Percentiles rank a stretch among this genome's conserved stretches.
phyloP scores from a whole-genome alignment of 2,329 filamentous ascomycete genomes.

The Coniella vitis region DNA sequence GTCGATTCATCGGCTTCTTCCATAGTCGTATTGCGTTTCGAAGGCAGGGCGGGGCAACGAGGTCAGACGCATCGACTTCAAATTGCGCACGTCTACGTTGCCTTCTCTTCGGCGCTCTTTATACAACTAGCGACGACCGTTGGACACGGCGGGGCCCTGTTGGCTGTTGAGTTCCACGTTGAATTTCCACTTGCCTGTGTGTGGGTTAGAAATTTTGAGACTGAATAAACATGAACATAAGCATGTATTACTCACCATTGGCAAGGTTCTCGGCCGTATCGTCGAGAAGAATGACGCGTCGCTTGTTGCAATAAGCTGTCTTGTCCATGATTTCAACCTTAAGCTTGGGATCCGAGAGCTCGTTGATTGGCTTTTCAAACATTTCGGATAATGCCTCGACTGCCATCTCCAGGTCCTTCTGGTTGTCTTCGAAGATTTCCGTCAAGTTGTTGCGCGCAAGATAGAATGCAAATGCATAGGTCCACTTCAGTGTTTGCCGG shows the following conservation, averaged over 20 bases:
- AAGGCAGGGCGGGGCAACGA: too few species aligned
- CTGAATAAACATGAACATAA: background rate
- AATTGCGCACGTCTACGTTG: too few species aligned
- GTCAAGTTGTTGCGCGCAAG: constrained; percentile 93
- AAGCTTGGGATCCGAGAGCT: constrained; percentile 77
- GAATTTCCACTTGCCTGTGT: constrained; percentile 40
- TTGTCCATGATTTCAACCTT: constrained; percentile 99
- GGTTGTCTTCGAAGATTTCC: constrained; percentile 97
- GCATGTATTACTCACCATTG: constrained; percentile 54
- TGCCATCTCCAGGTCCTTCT: constrained; percentile 95
- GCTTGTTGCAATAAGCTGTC: constrained; percentile 92
- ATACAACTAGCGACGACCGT: constrained; percentile 19
- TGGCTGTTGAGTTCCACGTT: constrained; percentile 29
- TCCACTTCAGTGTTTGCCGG: constrained; percentile 98
- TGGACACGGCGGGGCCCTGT: constrained; percentile 17
- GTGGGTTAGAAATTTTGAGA: constrained; percentile 20
- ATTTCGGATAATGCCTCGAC: constrained; percentile 97
- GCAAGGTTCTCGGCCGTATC: constrained; percentile 91
- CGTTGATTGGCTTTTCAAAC: constrained; percentile 94
- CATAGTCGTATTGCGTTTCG: too few species aligned
- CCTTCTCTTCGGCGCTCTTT: background rate
- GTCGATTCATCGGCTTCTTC: too few species aligned
- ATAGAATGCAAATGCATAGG: constrained; percentile 97
- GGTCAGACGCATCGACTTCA: too few species aligned
- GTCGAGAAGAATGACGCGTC: constrained; percentile 80